A percentile compares a stretch with the other conserved stretches of the same genome.
phyloP scores from a whole-genome alignment of 2,329 filamentous ascomycete genomes.

The Exophiala phaeomuriformis region DNA sequence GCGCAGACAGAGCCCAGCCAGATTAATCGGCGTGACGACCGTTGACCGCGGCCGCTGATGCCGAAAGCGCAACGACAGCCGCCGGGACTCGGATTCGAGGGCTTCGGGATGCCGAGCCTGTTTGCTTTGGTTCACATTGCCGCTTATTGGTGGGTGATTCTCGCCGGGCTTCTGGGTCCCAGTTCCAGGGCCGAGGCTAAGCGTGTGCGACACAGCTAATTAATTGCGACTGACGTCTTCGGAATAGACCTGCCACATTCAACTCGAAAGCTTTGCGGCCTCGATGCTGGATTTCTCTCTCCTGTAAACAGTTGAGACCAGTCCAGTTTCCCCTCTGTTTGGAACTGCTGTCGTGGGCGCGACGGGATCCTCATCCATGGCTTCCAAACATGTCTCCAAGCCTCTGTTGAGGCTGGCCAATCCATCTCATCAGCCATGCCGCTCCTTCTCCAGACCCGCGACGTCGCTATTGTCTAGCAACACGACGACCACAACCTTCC shows the following conservation, averaged over 20 bases:
- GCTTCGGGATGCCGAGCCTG: not conserved
- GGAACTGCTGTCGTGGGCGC: not conserved
- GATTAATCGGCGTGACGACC: not conserved
- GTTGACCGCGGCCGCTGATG: not conserved
- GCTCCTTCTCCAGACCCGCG: constrained; percentile 26
- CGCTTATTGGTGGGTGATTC: constrained; percentile 15
- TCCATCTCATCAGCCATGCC: constrained; percentile 28
- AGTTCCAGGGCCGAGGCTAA: constrained; percentile 11
- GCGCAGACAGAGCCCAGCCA: not conserved
- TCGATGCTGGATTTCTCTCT: not conserved
- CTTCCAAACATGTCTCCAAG: constrained; percentile 36
- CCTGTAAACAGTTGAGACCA: too few relatives aligned
- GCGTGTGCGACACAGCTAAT: constrained; percentile 1
- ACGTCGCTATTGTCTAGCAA: constrained; percentile 2
- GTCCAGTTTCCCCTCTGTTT: not conserved
- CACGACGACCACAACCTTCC: not conserved
- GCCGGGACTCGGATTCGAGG: not conserved
- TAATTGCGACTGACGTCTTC: not conserved
- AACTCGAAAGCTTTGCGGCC: not conserved
- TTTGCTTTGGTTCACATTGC: constrained; percentile 7
- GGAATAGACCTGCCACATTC: not conserved
- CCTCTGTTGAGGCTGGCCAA: constrained; percentile 39
- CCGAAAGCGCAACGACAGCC: too few relatives aligned
- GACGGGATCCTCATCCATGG: constrained; percentile 29
- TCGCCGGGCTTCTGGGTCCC: constrained; percentile 4